A percentile compares a stretch with the other conserved stretches of the same genome.
These are phyloP conservation scores for Candida fluviatilis DNA, from an alignment of 805 yeast species.

Conservation along the genomic window DNA sequence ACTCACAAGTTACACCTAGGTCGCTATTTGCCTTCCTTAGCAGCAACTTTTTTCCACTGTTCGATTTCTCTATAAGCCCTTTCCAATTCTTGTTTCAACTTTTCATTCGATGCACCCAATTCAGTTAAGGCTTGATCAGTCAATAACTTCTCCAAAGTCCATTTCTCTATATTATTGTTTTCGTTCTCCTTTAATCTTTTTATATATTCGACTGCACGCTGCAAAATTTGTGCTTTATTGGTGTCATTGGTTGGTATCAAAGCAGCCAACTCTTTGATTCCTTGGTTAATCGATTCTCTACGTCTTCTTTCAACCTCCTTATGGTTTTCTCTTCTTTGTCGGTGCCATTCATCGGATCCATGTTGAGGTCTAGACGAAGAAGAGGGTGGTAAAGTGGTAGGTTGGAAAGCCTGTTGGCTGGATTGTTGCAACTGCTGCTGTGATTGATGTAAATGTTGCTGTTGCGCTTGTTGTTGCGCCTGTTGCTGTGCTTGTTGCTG, in stretches of 20 bases:
- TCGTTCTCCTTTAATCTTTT: conserved; percentile 87
- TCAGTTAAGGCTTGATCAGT: conserved; percentile 90
- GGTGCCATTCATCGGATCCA: conserved; percentile 83
- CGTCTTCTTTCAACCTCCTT: conserved; percentile 94
- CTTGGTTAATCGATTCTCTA: conserved; percentile 81
- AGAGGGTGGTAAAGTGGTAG: conserved; percentile 25
- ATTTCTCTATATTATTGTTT: conserved; percentile 83
- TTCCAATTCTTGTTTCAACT: conserved; percentile 81
- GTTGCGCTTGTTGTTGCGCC: conserved; percentile 11
- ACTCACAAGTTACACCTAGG: too few relatives aligned
- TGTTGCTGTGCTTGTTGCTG: conserved; percentile 15
- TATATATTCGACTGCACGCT: conserved; percentile 86
- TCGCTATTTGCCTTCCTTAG: conserved; percentile 6
- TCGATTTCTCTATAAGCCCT: conserved; percentile 91
- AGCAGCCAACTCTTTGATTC: conserved; percentile 76
- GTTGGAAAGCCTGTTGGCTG: conserved; percentile 22
- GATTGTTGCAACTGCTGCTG: conserved; percentile 10
- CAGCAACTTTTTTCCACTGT: conserved; percentile 56
- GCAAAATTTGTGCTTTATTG: conserved; percentile 86
- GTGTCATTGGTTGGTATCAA: conserved; percentile 79
- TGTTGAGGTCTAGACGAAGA: conserved; percentile 49
- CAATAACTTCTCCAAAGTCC: conserved; percentile 89
- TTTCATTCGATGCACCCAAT: conserved; percentile 78
- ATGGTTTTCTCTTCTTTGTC: conserved; percentile 82
- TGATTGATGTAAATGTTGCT: conserved; percentile 10